Conservation (phyloP, 495 filamentous ascomycete species). For the Tuber magnatum region DNA sequence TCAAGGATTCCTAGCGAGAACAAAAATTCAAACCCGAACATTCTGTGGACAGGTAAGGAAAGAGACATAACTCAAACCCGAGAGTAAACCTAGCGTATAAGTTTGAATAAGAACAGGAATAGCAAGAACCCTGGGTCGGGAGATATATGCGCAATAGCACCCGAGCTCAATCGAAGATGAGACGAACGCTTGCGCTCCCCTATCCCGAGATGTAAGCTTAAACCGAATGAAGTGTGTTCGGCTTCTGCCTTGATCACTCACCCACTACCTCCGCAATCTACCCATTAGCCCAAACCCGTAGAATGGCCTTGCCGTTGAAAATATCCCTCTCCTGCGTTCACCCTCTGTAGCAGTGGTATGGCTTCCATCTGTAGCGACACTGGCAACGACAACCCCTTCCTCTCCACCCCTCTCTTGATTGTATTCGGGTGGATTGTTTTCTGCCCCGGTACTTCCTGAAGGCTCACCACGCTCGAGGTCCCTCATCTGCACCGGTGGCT, state of each 20-base stretch:
- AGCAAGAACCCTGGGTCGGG: not conserved
- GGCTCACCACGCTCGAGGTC: conserved; percentile 16
- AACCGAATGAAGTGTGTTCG: not conserved
- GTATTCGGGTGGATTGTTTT: conserved; percentile 11
- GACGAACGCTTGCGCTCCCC: not conserved
- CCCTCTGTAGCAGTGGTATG: not conserved
- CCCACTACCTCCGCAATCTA: conserved; percentile 13
- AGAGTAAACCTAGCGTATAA: not conserved
- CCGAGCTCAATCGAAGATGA: not conserved
- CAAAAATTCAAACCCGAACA: not conserved
- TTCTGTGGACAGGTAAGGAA: not conserved
- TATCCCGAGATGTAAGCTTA: not conserved
- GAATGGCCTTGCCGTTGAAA: not conserved
- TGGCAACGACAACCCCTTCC: not conserved
- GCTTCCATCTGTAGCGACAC: not conserved
- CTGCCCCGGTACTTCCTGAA: not conserved
- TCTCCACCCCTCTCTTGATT: not conserved
- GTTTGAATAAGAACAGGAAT: not conserved
- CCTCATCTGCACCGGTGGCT: not conserved
- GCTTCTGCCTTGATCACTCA: not conserved
- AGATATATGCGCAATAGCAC: not conserved
- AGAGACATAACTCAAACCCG: not conserved
- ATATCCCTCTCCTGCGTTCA: not conserved
- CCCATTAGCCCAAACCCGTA: conserved; percentile 7
- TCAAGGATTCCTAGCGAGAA: not conserved